Evolutionary conservation across 306 rosid species (phyloP), one percentile per base, ranked within the genome.

Genomic region (Crotalaria pallida): DNA sequence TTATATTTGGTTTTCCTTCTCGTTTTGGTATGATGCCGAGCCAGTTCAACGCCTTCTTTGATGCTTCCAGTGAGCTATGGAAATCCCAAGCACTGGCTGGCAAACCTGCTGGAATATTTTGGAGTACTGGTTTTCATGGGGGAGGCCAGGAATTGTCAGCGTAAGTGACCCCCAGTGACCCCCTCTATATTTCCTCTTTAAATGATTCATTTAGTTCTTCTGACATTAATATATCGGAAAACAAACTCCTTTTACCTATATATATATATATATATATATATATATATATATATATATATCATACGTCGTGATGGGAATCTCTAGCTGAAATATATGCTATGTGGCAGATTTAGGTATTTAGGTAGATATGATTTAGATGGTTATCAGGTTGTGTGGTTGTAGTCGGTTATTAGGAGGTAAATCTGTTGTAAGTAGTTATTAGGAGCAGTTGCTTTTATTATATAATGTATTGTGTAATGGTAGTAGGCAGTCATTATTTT

Each of bases 111-210:
- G 98, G 98, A 69, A 78, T 93, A 76, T 93, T 93, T 73, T 93
- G 96, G 98, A 93, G 98, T 75, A 93, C 96, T 49, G 98, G 98
- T 41, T 93, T 90, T 75, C 82, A 87, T 50, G 97, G 97, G 7
- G 98, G 98, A 68, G 98, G 98, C 58, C 97, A 93, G 72, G 98
- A 93, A 80, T 90, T 93, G 8, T 87, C 97, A 1, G 96, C 98
- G 96, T 93, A 64, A 81, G 97, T 84, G 71, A 47, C 9, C 13
- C 31, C 29, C 27, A 81, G 97, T 84, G 71, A 47, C 9, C 13
- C 31, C 29, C 27, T 53, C 12, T 1, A 58, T 22, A 17, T 45
- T 69, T 36, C 16, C 52, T 17, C 2, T 5, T 16, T 43, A 10
- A 60, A 67, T 43, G 38, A 17, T 72, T 67, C 52, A 29, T 63